These are phyloP conservation scores for Sporisorium graminicola DNA, from an alignment of 1,284 basidiomycete species.

Conservation along the genomic window DNA sequence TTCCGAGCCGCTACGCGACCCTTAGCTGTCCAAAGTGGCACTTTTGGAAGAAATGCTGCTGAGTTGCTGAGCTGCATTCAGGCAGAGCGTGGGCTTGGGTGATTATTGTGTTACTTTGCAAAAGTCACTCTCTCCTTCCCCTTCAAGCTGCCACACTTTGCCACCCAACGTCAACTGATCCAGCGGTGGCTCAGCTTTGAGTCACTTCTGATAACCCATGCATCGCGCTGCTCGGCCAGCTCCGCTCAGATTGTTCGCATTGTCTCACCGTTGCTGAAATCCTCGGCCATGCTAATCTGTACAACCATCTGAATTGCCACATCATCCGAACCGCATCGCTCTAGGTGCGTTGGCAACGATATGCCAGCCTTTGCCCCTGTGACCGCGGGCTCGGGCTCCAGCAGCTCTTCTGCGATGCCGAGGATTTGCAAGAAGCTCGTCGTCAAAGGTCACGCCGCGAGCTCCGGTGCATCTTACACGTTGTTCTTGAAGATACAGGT, in stretches of 20 bases:
- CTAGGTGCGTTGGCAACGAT: background rate
- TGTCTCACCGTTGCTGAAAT: background rate
- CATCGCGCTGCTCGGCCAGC: background rate
- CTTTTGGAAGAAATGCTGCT: constrained; percentile 15
- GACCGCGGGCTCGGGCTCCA: constrained; percentile 1
- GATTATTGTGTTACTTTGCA: constrained; percentile 33
- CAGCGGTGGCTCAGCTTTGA: constrained; percentile 8
- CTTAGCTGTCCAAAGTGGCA: too few species aligned
- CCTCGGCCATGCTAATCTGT: constrained; percentile 8
- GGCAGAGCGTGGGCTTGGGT: too few species aligned
- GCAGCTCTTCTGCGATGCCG: background rate
- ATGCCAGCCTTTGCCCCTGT: constrained; percentile 4
- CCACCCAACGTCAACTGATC: constrained; percentile 6
- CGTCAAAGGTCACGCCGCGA: constrained; percentile 39
- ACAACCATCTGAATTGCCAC: constrained; percentile 3
- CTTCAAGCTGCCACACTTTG: constrained; percentile 22
- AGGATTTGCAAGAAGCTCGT: constrained; percentile 52
- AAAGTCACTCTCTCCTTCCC: constrained; percentile 11
- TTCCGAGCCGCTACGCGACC: background rate
- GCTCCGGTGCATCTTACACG: constrained; percentile 34
- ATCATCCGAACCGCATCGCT: constrained; percentile 4
- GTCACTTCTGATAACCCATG: background rate
- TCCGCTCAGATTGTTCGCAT: background rate
- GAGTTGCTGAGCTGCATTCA: too few species aligned
- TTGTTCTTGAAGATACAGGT: constrained; percentile 40